These are phyloP conservation scores for Phoma sp. DNA, from an alignment of 2,329 filamentous ascomycete genomes.

Conservation along the genomic window DNA sequence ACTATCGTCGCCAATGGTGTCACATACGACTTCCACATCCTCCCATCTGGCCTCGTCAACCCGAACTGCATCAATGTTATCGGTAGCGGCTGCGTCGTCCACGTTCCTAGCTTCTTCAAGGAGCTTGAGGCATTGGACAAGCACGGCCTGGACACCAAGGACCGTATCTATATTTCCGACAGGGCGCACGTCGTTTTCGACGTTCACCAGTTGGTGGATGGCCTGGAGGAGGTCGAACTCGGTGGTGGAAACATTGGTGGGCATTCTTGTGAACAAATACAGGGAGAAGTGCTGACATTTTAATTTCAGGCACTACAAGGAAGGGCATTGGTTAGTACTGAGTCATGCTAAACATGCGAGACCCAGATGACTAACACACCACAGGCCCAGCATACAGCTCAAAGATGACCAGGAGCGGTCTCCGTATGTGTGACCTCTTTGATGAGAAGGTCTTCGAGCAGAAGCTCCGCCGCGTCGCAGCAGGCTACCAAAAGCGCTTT, in stretches of 20 bases:
- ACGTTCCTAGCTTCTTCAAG: conserved; percentile 71
- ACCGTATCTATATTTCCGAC: conserved; percentile 69
- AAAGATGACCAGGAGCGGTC: conserved; percentile 69
- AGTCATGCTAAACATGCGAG: neutral
- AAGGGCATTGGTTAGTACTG: conserved; percentile 54
- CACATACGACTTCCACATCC: conserved; percentile 54
- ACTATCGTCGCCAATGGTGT: conserved; percentile 54
- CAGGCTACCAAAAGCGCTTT: conserved; percentile 71
- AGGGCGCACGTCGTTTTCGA: conserved; percentile 69
- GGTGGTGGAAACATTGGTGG: conserved; percentile 54
- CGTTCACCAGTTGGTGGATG: conserved; percentile 71
- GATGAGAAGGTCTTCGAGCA: conserved; percentile 69
- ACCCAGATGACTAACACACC: conserved; percentile 4
- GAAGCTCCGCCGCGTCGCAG: conserved; percentile 67
- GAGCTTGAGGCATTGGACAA: conserved; percentile 67
- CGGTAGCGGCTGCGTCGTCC: conserved; percentile 69
- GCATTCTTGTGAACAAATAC: conserved; percentile 20
- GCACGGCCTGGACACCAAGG: conserved; percentile 65
- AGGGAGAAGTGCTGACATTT: conserved; percentile 30
- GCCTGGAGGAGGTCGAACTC: conserved; percentile 66
- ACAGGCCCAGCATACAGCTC: conserved; percentile 64
- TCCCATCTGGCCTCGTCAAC: conserved; percentile 71
- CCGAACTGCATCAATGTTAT: conserved; percentile 75
- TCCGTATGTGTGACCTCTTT: conserved; percentile 72
- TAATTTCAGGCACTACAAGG: conserved; percentile 56